Conservation (phyloP, 164 flowering plant species). For the Piper betle region DNA sequence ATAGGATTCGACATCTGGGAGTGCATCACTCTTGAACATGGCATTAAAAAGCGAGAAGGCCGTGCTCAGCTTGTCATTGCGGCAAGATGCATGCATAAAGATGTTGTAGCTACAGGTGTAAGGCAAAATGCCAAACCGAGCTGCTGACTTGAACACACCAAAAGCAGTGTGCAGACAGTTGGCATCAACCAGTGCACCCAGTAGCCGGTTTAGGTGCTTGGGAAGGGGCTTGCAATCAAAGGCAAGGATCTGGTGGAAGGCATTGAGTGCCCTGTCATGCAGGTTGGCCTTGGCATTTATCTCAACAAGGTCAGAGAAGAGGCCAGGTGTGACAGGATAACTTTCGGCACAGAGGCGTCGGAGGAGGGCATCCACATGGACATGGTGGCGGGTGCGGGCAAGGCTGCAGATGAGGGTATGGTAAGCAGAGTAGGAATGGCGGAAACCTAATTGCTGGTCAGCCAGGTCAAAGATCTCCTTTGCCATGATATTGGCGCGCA, state of each 20-base stretch:
- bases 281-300: conserved; percentile 50
- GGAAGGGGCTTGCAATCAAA: conserved; percentile 45
- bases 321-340: conserved; percentile 27
- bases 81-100: conserved; percentile 67
- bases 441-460: conserved; percentile 53
- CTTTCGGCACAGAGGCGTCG: conserved; percentile 15
- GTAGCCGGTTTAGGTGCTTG: conserved; percentile 47
- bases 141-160: conserved; percentile 45
- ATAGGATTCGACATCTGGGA: conserved; percentile 67
- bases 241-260: conserved; percentile 47
- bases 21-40: conserved; percentile 62
- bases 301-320: conserved; percentile 41
- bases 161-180: conserved; percentile 37
- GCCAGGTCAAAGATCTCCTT: conserved; percentile 83
- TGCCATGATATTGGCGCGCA: conserved; percentile 66
- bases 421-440: conserved; percentile 50
- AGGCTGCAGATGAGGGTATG: conserved; percentile 68
- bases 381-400: conserved; percentile 47
- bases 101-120: conserved; percentile 57
- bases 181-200: conserved; percentile 37
- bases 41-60: conserved; percentile 59
- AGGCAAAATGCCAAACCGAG: conserved; percentile 30
- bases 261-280: conserved; percentile 44
- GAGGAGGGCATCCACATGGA: conserved; percentile 37
- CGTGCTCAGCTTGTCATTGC: conserved; percentile 42